These are phyloP conservation scores for Pseudogymnoascus sp. DNA, from an alignment of 2,329 filamentous ascomycete species.

Conservation along the genomic window DNA sequence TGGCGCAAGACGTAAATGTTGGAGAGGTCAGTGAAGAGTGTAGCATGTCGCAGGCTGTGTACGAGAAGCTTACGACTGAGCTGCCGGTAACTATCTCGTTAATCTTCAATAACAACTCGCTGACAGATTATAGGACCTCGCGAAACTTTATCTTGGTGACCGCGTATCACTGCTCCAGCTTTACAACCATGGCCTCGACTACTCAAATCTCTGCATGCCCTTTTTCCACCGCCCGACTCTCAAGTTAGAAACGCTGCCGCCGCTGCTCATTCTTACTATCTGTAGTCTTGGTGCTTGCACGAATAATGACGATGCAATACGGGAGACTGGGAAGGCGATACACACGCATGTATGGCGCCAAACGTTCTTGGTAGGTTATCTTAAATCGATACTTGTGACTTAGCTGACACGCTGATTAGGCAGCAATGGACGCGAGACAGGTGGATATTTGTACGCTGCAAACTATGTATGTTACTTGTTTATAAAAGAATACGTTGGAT, in stretches of 20 bases:
- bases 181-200: constrained; percentile 16
- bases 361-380: neutral
- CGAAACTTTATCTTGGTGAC: constrained; percentile 5
- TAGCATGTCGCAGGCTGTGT: constrained; percentile 2
- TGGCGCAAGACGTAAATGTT: neutral
- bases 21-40: neutral
- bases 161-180: neutral
- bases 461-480: constrained; percentile 16
- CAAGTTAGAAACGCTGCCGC: constrained; percentile 13
- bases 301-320: constrained; percentile 11
- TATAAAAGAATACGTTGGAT: neutral
- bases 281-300: constrained; percentile 19
- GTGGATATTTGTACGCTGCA: constrained; percentile 22
- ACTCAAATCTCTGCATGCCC: constrained; percentile 21
- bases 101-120: neutral
- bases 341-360: constrained; percentile 11
- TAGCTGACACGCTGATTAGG: neutral
- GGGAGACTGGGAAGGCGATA: constrained; percentile 9
- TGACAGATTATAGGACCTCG: neutral
- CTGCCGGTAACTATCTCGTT: neutral
- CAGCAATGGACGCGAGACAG: constrained; percentile 12
- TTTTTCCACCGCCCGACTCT: constrained; percentile 22
- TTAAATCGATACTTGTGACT: neutral
- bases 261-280: constrained; percentile 18
- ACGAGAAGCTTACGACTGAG: neutral